Base-by-base conservation (phyloP, 768 basidiomycete genomes). In the Pleurotus sapidus region DNA sequence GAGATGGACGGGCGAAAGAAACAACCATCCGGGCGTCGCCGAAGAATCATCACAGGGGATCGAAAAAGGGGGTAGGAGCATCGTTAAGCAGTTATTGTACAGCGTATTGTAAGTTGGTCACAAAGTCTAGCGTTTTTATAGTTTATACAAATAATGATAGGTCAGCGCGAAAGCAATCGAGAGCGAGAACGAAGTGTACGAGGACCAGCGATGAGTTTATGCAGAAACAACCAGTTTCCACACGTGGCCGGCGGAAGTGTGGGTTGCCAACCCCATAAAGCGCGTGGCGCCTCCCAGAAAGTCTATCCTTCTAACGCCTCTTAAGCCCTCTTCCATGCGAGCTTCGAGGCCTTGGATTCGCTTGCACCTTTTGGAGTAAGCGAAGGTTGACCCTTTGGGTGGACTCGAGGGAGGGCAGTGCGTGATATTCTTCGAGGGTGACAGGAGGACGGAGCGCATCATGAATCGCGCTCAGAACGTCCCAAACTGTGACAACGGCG, bases 181-280 rank as follows among this genome's bases (percentile, higher is more conserved):
- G 11, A 34, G 30, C 30, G 30, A 34, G 8, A 34, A 34, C 30
- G 30, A 34, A 34, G 30, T 34, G 30, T 34, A 34, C 4, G 30
- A 34, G 30, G 30, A 34, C 1, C 20, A 20, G n/a, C 20, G 20
- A 3, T 43, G 20, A 7, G 9, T 43, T 14, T 43, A 43, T 11
- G 42, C 15, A 7, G 51, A 53, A 42, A 53, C 51, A 20, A 53
- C 51, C 9, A 53, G 37, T 24, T 53, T 53, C 51, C 51, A 53
- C 12, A 53, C 38, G 38, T 53, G 15, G 12, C 38, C 18, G 38
- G 15, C 37, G 18, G 18, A 17, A 11, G 51, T 34, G 24, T 53
- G 38, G 7, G 38, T 38, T 37, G 54, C 45, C 24, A 59, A 37
- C 3, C 58, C 58, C 34, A 59, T 17, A 40, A 59, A 59, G 34